Conservation (phyloP, 2,329 filamentous ascomycete genomes). For the Diaporthe helianthi region DNA sequence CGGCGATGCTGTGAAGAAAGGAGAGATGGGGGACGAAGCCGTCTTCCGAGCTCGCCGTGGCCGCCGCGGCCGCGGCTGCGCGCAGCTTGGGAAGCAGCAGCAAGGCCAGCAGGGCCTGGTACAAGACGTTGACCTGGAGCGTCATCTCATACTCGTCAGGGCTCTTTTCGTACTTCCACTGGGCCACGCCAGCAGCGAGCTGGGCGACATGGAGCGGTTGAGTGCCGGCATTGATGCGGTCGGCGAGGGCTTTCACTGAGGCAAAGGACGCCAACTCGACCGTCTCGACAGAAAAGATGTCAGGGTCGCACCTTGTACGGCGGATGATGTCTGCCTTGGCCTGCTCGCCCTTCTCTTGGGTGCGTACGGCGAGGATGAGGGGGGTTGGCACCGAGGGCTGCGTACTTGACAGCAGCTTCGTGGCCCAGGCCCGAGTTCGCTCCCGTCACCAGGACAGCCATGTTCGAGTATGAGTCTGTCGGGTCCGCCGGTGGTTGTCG, state of each 20-base stretch:
- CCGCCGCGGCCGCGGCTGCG: conserved; percentile 40
- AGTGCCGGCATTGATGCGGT: conserved; percentile 41
- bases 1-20: conserved; percentile 44
- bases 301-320: conserved; percentile 42
- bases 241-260: conserved; percentile 52
- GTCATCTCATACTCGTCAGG: conserved; percentile 56
- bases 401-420: conserved; percentile 56
- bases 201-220: conserved; percentile 45
- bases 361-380: conserved; percentile 55
- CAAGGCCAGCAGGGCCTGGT: conserved; percentile 59
- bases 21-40: conserved; percentile 48
- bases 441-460: conserved; percentile 36
- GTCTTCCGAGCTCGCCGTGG: conserved; percentile 31
- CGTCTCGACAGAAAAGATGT: conserved; percentile 50
- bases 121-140: conserved; percentile 64
- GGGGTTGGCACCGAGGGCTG: conserved; percentile 48
- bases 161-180: conserved; percentile 45
- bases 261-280: conserved; percentile 55
- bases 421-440: conserved; percentile 58
- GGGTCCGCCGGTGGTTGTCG: conserved; percentile 23
- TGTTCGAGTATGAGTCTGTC: conserved; percentile 13
- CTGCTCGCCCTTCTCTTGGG: conserved; percentile 48
- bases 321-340: conserved; percentile 48
- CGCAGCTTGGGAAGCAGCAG: conserved; percentile 57
- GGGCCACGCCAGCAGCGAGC: conserved; percentile 53